Evolutionary conservation across 768 basidiomycete species (phyloP), one percentile per base, ranked within the genome.

Genomic region (Rhizopogon sp.): DNA sequence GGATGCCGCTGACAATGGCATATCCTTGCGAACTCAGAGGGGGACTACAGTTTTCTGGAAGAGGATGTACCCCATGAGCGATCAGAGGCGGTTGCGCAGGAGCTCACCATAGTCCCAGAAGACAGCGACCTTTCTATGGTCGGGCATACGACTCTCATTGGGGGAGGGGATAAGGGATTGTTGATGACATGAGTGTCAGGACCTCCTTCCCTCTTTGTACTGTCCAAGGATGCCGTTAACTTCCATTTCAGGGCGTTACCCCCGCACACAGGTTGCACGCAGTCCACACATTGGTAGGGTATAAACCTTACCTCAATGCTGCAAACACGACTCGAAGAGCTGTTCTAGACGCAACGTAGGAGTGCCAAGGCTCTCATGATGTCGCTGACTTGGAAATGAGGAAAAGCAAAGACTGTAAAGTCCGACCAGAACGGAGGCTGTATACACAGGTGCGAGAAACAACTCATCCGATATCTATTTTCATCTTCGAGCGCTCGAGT

Each of bases 1-100:
- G 70, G 6, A 83, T 75, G 41, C 71, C 74, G 54, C 76, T 70
- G 3, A 74, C 74, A 20, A 80, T 66, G n/a, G 70, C 66, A 56
- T 73, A 76, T 35, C 68, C 67, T 14, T 17, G 47, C 8, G 66
- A 62, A 39, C 53, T 69, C 17, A 70, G 62, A n/a, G 75, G 61
- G 3, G 54, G 71, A 58, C 39, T 62, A 14, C 67, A 63, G 28
- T 70, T 71, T 31, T 77, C 74, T 57, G 63, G 33, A 14, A 50
- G 43, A 25, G 11, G 6, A 46, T 33, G 8, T 46, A 46, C 6
- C 0, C 29, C 11, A 20, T 3, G 13, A 25, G 56, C 56, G 46
- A 58, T 56, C 25, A 33, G 22, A n/a, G 25, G 35, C 3, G 3
- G 16, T 17, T n/a, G 29, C 11, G 25, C 11, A 8, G 16, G 44